Conservation (phyloP, 2,329 filamentous ascomycete species). For the Dothidotthia symphoricarpi region DNA sequence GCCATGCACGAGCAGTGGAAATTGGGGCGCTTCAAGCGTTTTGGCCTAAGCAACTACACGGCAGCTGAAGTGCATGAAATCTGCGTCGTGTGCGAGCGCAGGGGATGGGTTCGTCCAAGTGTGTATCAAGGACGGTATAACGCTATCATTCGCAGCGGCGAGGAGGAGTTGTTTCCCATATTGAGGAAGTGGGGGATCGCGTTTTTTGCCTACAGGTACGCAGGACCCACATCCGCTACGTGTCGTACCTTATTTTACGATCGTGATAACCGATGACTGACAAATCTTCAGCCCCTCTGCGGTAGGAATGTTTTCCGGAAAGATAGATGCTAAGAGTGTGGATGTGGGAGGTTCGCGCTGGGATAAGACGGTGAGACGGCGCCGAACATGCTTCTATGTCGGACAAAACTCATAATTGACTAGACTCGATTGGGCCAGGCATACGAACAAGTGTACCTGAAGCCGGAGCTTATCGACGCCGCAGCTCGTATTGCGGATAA, state of each 20-base stretch:
- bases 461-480: slow-evolving; percentile 31
- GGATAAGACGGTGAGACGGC: slow-evolving; percentile 33
- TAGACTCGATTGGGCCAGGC: slow-evolving; percentile 17
- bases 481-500: slow-evolving; percentile 35
- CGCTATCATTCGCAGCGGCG: slow-evolving; percentile 38
- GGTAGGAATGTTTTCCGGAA: slow-evolving; percentile 6
- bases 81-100: no score
- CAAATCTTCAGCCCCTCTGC: slow-evolving; percentile 2
- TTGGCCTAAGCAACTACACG: no score
- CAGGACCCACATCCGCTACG: not conserved
- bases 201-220: slow-evolving; percentile 31
- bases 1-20: no score
- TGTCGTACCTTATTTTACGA: not conserved
- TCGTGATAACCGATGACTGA: not conserved
- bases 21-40: no score
- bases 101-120: no score
- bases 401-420: slow-evolving; percentile 24
- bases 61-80: no score
- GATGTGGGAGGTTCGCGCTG: slow-evolving; percentile 35
- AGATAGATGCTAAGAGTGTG: slow-evolving; percentile 43
- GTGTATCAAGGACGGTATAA: no score
- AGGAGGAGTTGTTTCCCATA: slow-evolving; percentile 42
- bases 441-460: slow-evolving; percentile 35
- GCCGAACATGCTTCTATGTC: slow-evolving; percentile 40
- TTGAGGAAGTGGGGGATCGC: slow-evolving; percentile 43